Percentiles rank a stretch among this genome's conserved stretches.
These are phyloP conservation scores for Anisodus tanguticus DNA, from an alignment of 257 asterid species.

Conservation along the genomic window DNA sequence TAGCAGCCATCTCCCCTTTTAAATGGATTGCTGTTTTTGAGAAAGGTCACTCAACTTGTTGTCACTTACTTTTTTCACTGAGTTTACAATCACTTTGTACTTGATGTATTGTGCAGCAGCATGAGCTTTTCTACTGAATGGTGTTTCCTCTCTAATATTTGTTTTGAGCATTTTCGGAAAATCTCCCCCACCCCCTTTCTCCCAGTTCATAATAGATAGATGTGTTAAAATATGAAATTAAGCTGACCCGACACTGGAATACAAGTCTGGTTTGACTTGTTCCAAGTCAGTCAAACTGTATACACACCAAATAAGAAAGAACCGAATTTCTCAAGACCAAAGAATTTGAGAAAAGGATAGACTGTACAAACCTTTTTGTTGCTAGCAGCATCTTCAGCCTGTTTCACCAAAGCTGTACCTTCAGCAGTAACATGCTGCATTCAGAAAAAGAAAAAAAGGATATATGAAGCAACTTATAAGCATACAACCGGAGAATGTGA, in stretches of 20 bases:
- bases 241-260: neutral
- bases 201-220: neutral
- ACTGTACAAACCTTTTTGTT: slow-evolving; percentile 68
- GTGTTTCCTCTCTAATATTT: neutral
- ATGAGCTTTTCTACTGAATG: neutral
- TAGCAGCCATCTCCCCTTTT: neutral
- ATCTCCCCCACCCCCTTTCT: neutral
- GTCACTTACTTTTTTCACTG: slow-evolving; percentile 7
- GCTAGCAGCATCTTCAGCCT: slow-evolving; percentile 99
- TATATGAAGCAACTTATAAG: slow-evolving; percentile 9
- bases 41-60: neutral
- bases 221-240: slow-evolving; percentile 9
- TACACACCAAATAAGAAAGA: neutral
- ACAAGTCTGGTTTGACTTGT: neutral
- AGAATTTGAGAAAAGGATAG: slow-evolving; percentile 3
- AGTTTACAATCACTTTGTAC: neutral
- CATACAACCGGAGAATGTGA: neutral
- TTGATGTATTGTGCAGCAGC: neutral
- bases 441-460: neutral
- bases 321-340: neutral
- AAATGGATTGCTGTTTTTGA: neutral
- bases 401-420: slow-evolving; percentile 94
- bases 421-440: slow-evolving; percentile 95
- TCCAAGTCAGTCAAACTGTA: slow-evolving; percentile 21
- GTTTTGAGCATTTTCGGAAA: neutral